These are phyloP conservation scores for Thuja plicata DNA, from an alignment of 83 land plant species.

Conservation along the genomic window DNA sequence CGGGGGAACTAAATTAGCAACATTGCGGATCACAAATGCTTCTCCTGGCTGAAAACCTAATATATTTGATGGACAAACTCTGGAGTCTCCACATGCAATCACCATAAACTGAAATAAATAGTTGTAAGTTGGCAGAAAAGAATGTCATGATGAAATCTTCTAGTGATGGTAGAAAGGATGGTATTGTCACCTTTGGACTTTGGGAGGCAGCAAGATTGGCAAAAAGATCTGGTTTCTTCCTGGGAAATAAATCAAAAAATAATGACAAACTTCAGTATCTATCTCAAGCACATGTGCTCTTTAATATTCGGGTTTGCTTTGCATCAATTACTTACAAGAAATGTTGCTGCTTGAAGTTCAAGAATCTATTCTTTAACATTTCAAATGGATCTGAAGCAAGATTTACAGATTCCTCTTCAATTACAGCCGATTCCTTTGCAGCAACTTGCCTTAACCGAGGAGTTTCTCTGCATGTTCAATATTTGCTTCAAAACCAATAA, in stretches of 20 bases:
- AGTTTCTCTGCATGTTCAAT: conserved; percentile 15
- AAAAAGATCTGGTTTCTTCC: conserved; percentile 58
- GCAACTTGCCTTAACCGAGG: conserved; percentile 24
- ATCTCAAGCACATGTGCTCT: background rate
- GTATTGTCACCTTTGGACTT: conserved; percentile 59
- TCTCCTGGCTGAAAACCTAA: conserved; percentile 88
- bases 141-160: background rate
- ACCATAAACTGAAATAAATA: conserved; percentile 71
- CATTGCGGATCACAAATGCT: conserved; percentile 70
- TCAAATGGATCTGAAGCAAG: conserved; percentile 28
- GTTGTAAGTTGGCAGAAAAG: background rate
- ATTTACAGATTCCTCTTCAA: conserved; percentile 12
- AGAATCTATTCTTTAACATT: conserved; percentile 57
- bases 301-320: background rate
- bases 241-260: conserved; percentile 19
- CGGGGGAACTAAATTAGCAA: conserved; percentile 85
- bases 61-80: conserved; percentile 81
- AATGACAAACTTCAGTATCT: background rate
- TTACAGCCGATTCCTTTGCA: conserved; percentile 20
- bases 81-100: conserved; percentile 83
- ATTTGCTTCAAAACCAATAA: background rate
- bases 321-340: conserved; percentile 44
- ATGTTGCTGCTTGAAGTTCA: conserved; percentile 50
- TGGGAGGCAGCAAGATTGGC: conserved; percentile 50
- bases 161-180: background rate